phyloP scores from a whole-genome alignment of 1,284 basidiomycete species.

The Meripilus lineatus region DNA sequence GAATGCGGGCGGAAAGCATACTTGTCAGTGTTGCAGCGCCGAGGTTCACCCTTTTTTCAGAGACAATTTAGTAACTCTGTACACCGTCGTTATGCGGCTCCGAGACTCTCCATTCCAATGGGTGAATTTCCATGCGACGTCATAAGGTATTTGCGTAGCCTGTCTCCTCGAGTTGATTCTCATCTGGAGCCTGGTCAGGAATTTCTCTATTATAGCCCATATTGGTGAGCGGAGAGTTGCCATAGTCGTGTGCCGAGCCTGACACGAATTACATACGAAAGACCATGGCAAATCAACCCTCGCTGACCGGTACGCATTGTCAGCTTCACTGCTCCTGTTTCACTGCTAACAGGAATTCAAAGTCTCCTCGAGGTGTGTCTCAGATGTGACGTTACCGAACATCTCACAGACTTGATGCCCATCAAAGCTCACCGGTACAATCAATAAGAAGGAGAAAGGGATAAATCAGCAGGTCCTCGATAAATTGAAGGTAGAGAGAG shows the following conservation, averaged over 20 bases:
- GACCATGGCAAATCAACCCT: slow-evolving; percentile 94
- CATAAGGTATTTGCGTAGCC: slow-evolving; percentile 52
- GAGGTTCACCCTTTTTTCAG: slow-evolving; percentile 12
- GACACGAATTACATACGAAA: slow-evolving; percentile 19
- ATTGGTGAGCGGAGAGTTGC: slow-evolving; percentile 58
- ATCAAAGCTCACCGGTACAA: slow-evolving; percentile 85
- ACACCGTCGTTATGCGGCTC: slow-evolving; percentile 19
- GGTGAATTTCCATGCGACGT: slow-evolving; percentile 68
- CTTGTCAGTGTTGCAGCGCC: slow-evolving; percentile 27
- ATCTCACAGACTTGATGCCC: slow-evolving; percentile 11
- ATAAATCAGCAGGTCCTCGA: slow-evolving; percentile 89
- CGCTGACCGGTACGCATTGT: slow-evolving; percentile 65
- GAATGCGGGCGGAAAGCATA: slow-evolving; percentile 35
- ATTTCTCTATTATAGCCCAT: slow-evolving; percentile 94
- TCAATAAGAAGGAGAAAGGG: slow-evolving; percentile 58
- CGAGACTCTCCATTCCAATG: slow-evolving; percentile 44
- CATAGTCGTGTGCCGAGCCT: neutral
- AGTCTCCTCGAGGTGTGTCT: slow-evolving; percentile 66
- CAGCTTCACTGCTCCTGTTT: neutral
- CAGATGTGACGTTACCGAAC: neutral
- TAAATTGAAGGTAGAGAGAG: slow-evolving; percentile 94
- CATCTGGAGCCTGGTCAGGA: too few relatives aligned
- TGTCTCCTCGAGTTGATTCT: neutral
- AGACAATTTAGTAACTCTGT: slow-evolving; percentile 30
- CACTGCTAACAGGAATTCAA: neutral